Percentiles rank a stretch among this genome's conserved stretches.
phyloP scores from a whole-genome alignment of 306 rosid genomes.

The Sicyos edulis region DNA sequence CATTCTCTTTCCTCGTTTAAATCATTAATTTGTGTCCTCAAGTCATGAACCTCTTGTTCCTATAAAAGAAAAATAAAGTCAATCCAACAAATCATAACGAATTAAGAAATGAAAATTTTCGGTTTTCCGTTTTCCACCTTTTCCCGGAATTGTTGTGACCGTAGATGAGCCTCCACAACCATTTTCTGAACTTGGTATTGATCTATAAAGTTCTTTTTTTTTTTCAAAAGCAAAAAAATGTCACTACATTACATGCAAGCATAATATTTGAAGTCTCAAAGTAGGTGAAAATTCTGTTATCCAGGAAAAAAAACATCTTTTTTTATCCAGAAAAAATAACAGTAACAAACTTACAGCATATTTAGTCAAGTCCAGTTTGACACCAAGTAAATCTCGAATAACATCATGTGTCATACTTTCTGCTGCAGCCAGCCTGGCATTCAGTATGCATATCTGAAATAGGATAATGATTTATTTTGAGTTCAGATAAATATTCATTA shows the following conservation, averaged over 20 bases:
- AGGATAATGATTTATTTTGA: conserved; percentile 15
- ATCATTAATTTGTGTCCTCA: conserved; percentile 52
- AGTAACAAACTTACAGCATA: conserved; percentile 60
- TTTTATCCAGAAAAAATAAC: conserved; percentile 5
- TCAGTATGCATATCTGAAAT: conserved; percentile 66
- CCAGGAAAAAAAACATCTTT: not conserved
- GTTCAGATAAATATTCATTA: not conserved
- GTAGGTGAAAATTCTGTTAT: conserved; percentile 28
- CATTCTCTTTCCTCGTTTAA: conserved; percentile 70
- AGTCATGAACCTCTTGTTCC: conserved; percentile 59
- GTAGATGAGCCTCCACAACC: conserved; percentile 64
- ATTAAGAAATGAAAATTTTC: not conserved
- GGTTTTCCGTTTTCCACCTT: conserved; percentile 39
- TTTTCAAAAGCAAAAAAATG: conserved; percentile 25
- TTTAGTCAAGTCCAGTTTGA: conserved; percentile 79
- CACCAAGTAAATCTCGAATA: conserved; percentile 88
- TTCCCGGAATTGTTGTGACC: conserved; percentile 47
- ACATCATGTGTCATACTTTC: conserved; percentile 99
- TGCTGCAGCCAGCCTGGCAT: conserved; percentile 80
- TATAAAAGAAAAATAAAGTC: conserved; percentile 17
- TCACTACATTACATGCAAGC: conserved; percentile 25
- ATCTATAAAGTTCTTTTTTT: conserved; percentile 57
- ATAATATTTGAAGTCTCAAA: conserved; percentile 13
- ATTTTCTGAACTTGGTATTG: conserved; percentile 60
- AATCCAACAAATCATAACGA: not conserved